These are phyloP conservation scores for Pseudopyricularia javanii DNA, from an alignment of 2,329 filamentous ascomycete species.

Conservation along the genomic window DNA sequence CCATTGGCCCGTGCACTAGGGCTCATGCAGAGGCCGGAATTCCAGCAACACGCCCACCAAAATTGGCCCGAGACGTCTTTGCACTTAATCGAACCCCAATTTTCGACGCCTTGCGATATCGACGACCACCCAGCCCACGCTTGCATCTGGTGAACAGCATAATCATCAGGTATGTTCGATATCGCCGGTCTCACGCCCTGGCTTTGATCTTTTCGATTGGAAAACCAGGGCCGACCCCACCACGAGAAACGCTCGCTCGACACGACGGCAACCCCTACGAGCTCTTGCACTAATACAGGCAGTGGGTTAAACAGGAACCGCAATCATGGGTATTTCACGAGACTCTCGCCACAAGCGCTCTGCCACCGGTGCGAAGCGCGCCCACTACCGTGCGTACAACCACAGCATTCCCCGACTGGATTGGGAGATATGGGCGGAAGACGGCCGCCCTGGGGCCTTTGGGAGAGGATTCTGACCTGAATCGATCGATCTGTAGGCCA, in stretches of 20 bases:
- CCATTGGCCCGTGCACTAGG: not conserved
- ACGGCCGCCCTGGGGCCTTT: too few relatives aligned
- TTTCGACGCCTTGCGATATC: not conserved
- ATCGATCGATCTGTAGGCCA: slow-evolving; percentile 51
- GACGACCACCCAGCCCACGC: slow-evolving; percentile 3
- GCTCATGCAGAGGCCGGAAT: not conserved
- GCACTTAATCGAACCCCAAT: not conserved
- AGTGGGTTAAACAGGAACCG: slow-evolving; percentile 40
- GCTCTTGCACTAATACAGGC: not conserved
- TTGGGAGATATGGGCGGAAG: too few relatives aligned
- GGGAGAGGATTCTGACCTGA: slow-evolving; percentile 46
- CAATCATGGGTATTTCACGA: slow-evolving; percentile 99
- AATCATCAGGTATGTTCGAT: slow-evolving; percentile 3
- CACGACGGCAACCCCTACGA: not conserved
- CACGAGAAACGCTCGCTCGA: not conserved
- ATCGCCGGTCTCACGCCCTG: not conserved
- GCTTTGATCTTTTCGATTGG: not conserved
- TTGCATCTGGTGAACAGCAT: slow-evolving; percentile 2
- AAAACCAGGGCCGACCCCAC: not conserved
- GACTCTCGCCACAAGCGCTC: slow-evolving; percentile 99
- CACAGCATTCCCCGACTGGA: too few relatives aligned
- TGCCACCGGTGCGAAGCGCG: slow-evolving; percentile 95
- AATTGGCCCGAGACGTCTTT: not conserved
- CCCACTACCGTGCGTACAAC: slow-evolving; percentile 68
- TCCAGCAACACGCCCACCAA: not conserved